Conservation (phyloP, 2,329 filamentous ascomycete genomes). For the Achaetomium macrosporum region DNA sequence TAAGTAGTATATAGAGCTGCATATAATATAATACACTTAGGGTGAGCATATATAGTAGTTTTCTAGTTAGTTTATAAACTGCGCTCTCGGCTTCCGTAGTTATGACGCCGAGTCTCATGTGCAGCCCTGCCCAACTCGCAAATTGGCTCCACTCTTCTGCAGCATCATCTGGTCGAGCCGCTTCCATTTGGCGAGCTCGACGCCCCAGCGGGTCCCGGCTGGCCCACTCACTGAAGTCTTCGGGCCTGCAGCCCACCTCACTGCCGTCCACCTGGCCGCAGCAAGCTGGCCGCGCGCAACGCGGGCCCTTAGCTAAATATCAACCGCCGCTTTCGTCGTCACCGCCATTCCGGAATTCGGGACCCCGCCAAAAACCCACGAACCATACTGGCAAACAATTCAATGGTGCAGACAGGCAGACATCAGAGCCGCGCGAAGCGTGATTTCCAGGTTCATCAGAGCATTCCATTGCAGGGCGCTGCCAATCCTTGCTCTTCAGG, state of each 20-base stretch:
- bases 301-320: neutral
- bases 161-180: conserved; percentile 4
- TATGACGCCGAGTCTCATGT: no score
- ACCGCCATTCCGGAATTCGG: conserved; percentile 18
- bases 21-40: no score
- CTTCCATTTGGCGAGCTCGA: conserved; percentile 6
- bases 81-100: no score
- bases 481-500: no score
- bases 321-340: conserved; percentile 15
- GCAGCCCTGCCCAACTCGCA: conserved; percentile 6
- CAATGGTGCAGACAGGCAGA: neutral
- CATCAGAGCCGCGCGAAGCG: no score
- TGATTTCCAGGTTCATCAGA: neutral
- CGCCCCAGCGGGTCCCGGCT: conserved; percentile 1
- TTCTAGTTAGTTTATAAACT: no score
- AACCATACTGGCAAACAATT: neutral
- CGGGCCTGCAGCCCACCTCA: conserved; percentile 1
- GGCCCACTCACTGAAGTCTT: neutral
- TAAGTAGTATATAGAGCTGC: no score
- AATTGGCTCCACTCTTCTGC: conserved; percentile 9
- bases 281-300: conserved; percentile 1
- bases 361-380: conserved; percentile 3
- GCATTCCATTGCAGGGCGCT: no score
- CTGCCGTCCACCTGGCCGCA: conserved; percentile 5
- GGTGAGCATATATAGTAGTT: no score